phyloP scores from a whole-genome alignment of 1,139 yeast genomes.

The Kazachstania sp. region DNA sequence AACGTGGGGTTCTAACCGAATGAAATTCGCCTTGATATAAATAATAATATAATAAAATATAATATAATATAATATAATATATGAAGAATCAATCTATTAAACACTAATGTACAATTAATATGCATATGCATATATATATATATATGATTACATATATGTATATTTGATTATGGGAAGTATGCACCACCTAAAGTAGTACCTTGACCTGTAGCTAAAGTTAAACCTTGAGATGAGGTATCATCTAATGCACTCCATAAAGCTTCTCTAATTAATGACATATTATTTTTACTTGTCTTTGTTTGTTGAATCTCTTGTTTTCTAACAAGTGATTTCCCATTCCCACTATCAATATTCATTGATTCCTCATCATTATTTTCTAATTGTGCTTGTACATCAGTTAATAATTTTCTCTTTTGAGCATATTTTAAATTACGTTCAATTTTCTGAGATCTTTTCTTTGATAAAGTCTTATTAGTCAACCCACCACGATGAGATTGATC shows the following conservation, averaged over 20 bases:
- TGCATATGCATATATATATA: neutral
- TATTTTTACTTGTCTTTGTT: slow-evolving; percentile 28
- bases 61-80: neutral
- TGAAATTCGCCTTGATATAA: no score
- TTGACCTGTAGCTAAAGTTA: slow-evolving; percentile 42
- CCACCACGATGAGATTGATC: slow-evolving; percentile 12
- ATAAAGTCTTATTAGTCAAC: slow-evolving; percentile 52
- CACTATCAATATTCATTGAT: slow-evolving; percentile 44
- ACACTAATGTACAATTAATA: neutral
- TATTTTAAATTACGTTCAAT: slow-evolving; percentile 72
- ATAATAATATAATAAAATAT: neutral
- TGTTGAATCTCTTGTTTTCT: slow-evolving; percentile 20
- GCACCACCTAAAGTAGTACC: slow-evolving; percentile 86
- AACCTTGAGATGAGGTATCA: slow-evolving; percentile 39
- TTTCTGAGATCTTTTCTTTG: slow-evolving; percentile 76
- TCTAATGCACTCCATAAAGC: slow-evolving; percentile 66
- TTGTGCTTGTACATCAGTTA: slow-evolving; percentile 42
- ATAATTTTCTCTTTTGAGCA: slow-evolving; percentile 46
- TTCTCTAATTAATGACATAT: slow-evolving; percentile 47
- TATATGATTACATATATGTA: neutral
- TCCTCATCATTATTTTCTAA: slow-evolving; percentile 32
- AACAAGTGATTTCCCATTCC: slow-evolving; percentile 2
- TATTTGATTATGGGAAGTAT: slow-evolving; percentile 22
- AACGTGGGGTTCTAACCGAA: slow-evolving; percentile 24
- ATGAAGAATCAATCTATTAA: neutral